These are phyloP conservation scores for Russula sp. DNA, from an alignment of 768 basidiomycete genomes.

Conservation along the genomic window DNA sequence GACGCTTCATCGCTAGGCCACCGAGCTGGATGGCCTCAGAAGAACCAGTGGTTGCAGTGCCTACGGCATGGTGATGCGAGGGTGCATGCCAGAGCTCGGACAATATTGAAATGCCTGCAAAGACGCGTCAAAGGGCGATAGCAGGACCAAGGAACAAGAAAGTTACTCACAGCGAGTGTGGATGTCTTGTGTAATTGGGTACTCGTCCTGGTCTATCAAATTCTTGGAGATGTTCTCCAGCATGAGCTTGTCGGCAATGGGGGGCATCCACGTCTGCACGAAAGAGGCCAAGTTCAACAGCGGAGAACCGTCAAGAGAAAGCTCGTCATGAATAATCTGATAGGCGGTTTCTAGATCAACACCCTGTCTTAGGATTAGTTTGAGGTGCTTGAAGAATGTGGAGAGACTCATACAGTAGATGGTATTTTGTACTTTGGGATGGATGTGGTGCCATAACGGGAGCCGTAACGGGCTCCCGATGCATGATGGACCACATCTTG, in stretches of 20 bases:
- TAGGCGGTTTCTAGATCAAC: conserved; percentile 43
- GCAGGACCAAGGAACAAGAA: not conserved
- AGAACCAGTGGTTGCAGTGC: conserved; percentile 64
- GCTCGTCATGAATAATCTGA: conserved; percentile 58
- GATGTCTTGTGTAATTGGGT: conserved; percentile 46
- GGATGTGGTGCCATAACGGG: conserved; percentile 57
- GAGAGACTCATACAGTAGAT: conserved; percentile 34
- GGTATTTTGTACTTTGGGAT: conserved; percentile 66
- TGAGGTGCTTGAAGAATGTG: not conserved
- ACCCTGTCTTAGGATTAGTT: conserved; percentile 34
- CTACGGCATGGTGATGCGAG: conserved; percentile 45
- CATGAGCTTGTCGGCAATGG: conserved; percentile 46
- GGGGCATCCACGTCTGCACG: conserved; percentile 60
- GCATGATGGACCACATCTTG: conserved; percentile 34
- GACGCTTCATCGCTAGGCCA: conserved; percentile 63
- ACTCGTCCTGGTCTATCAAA: conserved; percentile 64
- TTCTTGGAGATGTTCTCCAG: conserved; percentile 61
- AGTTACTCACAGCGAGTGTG: conserved; percentile 14
- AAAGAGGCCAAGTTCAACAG: conserved; percentile 60
- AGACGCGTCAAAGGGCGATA: conserved; percentile 37
- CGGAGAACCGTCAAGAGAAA: conserved; percentile 48
- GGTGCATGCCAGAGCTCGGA: conserved; percentile 65
- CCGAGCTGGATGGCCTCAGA: conserved; percentile 70
- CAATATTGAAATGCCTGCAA: conserved; percentile 43
- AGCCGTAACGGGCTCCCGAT: conserved; percentile 37